These are phyloP conservation scores for Chalciporus sphaerocephalus DNA, from an alignment of 768 basidiomycete species.

Conservation along the genomic window DNA sequence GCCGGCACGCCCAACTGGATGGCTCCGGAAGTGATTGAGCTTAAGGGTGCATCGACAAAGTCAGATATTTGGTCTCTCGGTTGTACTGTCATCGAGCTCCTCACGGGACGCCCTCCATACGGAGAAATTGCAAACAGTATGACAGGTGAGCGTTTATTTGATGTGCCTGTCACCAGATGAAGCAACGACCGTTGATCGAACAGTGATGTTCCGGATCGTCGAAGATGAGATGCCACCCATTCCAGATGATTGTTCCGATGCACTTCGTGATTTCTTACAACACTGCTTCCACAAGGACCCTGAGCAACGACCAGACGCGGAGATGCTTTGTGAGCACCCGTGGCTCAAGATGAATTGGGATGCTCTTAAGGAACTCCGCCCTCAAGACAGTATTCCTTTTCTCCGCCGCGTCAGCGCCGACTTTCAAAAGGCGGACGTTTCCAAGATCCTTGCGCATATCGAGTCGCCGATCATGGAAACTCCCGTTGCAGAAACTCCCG, in stretches of 20 bases:
- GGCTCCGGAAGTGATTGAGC: conserved; percentile 96
- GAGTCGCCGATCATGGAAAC: conserved; percentile 31
- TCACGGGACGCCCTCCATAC: conserved; percentile 91
- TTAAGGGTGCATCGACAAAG: conserved; percentile 89
- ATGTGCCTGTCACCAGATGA: background rate
- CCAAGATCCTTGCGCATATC: conserved; percentile 47
- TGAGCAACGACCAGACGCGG: conserved; percentile 73
- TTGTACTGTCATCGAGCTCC: conserved; percentile 90
- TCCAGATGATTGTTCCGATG: conserved; percentile 73
- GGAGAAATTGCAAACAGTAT: conserved; percentile 85
- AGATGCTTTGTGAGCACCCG: conserved; percentile 79
- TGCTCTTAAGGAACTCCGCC: conserved; percentile 78
- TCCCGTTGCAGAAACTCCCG: conserved; percentile 43
- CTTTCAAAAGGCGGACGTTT: conserved; percentile 65
- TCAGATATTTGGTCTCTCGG: conserved; percentile 96
- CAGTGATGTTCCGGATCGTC: conserved; percentile 97
- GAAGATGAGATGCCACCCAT: conserved; percentile 88
- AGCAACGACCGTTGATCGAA: conserved; percentile 7
- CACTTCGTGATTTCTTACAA: conserved; percentile 74
- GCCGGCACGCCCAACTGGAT: conserved; percentile 99
- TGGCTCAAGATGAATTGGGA: conserved; percentile 86
- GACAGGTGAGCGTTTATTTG: conserved; percentile 57
- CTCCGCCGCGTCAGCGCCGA: conserved; percentile 87
- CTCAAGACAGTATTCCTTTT: conserved; percentile 94
- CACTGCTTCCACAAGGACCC: conserved; percentile 92